Evolutionary conservation across 108 stramenopile species (phyloP), one percentile per base, ranked within the genome.

Genomic region (Pelagomonas calceolata): DNA sequence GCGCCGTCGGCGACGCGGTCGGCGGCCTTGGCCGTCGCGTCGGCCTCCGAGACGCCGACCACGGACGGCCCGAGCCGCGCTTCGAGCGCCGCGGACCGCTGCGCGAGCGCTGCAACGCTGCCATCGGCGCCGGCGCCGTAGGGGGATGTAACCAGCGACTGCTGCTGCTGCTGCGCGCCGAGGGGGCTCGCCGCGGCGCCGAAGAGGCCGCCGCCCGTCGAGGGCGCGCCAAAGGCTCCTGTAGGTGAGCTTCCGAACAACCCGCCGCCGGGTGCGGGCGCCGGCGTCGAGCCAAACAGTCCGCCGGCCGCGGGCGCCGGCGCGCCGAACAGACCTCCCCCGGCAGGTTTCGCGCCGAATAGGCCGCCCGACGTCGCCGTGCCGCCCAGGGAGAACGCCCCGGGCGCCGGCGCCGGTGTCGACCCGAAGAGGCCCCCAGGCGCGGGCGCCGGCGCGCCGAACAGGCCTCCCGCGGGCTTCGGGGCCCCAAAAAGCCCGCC

Each of bases 401-500:
- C n/a, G 7, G 86, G 79, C 32, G 88, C 81, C 18, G 88, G 87
- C 64, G 88, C 78, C 63, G 88, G 79, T 0, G 74, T 73, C 33
- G 70, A 67, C 9, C 91, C 91, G 78, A 92, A 92, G 60, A 87
- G 66, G 60, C 92, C 84, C 37, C 82, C 81, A 4, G 12, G 66
- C n/a, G 10, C 26, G 46, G 66, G 16, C 10, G 36, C 3, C 7
- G 21, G 39, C 9, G 46, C 66, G 44, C 46, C 83, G 73, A 86
- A 86, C n/a, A 33, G 63, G 21, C 81, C 84, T 60, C n/a, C n/a
- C n/a, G n/a, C n/a, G n/a, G n/a, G 70, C n/a, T n/a, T n/a, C n/a
- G n/a, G n/a, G 34, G 81, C 67, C 29, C 88, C 88, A 70, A 86
- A 88, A 30, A 86, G 68, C n/a, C 80, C 73, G 5, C 81, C 85